phyloP scores from a whole-genome alignment of 257 asterid species.

The Lycium ferocissimum region DNA sequence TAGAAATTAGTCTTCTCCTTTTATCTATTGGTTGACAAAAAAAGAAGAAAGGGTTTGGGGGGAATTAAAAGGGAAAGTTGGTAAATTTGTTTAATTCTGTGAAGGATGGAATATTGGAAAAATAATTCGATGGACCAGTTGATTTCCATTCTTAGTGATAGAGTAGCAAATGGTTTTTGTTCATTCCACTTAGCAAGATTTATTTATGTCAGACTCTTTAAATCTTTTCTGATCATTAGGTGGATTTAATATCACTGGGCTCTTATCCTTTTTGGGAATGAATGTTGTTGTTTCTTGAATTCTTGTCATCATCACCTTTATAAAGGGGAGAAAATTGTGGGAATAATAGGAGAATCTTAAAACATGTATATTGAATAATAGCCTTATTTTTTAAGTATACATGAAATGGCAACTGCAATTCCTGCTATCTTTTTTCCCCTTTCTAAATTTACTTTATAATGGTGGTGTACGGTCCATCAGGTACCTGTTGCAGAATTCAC shows the following conservation, averaged over 20 bases:
- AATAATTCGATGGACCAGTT: not conserved
- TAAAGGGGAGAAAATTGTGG: not conserved
- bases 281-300: constrained; percentile 1
- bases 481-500: not conserved
- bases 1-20: not conserved
- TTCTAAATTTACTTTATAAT: not conserved
- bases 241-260: not conserved
- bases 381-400: not conserved
- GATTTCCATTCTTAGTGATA: not conserved
- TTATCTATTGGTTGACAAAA: not conserved
- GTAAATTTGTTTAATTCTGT: not conserved
- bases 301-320: not conserved
- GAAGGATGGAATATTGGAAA: not conserved
- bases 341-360: not conserved
- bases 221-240: not conserved
- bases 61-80: not conserved
- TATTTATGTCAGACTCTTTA: not conserved
- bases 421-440: not conserved
- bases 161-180: not conserved
- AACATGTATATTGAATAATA: not conserved
- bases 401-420: not conserved
- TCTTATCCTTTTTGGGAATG: not conserved
- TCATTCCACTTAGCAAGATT: not conserved
- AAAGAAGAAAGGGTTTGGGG: too few relatives aligned
- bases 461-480: not conserved